Evolutionary conservation across 139 green algal species (phyloP), one percentile per base, ranked within the genome.

Genomic region (Trebouxia sp.): DNA sequence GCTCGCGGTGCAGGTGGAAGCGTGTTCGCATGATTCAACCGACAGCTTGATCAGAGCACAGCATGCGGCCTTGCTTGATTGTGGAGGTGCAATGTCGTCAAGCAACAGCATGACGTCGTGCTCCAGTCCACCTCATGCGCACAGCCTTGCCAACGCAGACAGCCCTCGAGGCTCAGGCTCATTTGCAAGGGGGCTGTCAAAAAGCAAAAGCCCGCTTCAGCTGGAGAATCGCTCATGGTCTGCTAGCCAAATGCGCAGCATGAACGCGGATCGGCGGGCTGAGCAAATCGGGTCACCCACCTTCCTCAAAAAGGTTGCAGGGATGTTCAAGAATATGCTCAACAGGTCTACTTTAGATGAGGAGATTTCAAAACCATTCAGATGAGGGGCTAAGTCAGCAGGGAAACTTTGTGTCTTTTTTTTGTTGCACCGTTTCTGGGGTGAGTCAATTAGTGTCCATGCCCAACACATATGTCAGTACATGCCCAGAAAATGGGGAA

Each of bases 21-120:
- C 42, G 10, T 38, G 47, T 30, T 62, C 74, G 2, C 69, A 53
- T 26, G 69, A 77, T 37, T 77, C 69, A n/a, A 77, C 69, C n/a
- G 47, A 65, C 30, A 79, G 74, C 74, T 38, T 79, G 17, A 79
- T 79, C 74, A 62, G 74, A 22, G 74, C 74, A 24, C 74, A 65
- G 42, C 74, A 79, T 35, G 32, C 47, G 15, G 45, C 45, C 20
- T 35, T 66, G n/a, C 22, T 65, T 11, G 74, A 79, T 0, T 77
- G 39, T 26, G 69, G 69, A 0, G 45, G 47, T 6, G 28, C 74
- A 17, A 66, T 65, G 45, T 79, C 74, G 9, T 65, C 42, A 28
- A 45, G 47, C 74, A 79, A 55, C 74, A 79, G 74, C 47, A 79
- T 79, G 47, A 65, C 74, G 20, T n/a, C 26, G 20, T 14, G 14